phyloP scores from a whole-genome alignment of 805 yeast genomes.

The Candida berthetii region DNA sequence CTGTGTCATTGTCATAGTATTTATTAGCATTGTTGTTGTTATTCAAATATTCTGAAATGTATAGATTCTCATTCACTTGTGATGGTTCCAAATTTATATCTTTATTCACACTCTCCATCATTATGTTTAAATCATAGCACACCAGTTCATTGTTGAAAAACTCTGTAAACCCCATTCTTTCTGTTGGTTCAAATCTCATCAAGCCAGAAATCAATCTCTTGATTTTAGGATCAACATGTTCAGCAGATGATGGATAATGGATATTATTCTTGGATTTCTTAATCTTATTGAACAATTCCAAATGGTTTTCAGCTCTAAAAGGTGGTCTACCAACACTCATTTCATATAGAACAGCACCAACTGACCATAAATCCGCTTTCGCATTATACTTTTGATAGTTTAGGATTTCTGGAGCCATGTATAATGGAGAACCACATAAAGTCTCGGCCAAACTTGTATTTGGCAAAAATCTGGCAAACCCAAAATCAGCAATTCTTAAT shows the following conservation, averaged over 20 bases:
- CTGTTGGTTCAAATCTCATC: constrained; percentile 78
- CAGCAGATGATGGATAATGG: constrained; percentile 60
- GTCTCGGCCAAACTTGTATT: constrained; percentile 94
- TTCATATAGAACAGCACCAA: constrained; percentile 93
- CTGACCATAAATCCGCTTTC: constrained; percentile 97
- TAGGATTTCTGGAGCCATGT: constrained; percentile 98
- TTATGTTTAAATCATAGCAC: constrained; percentile 36
- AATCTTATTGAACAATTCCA: constrained; percentile 81
- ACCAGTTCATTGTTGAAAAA: constrained; percentile 75
- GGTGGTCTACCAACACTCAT: constrained; percentile 98
- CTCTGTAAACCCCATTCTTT: constrained; percentile 83
- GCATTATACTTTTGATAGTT: constrained; percentile 95
- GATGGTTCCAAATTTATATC: constrained; percentile 60
- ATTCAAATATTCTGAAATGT: constrained; percentile 72
- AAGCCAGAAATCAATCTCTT: constrained; percentile 68
- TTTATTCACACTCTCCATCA: constrained; percentile 31
- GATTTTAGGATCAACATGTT: constrained; percentile 53
- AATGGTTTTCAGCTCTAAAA: constrained; percentile 87
- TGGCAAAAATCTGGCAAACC: constrained; percentile 93
- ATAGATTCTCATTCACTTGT: constrained; percentile 67
- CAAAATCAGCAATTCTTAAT: constrained; percentile 93
- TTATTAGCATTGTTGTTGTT: constrained; percentile 1
- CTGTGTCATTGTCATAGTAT: constrained; percentile 14
- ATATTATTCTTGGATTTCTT: constrained; percentile 77
- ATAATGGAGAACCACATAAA: constrained; percentile 93